These are phyloP conservation scores for Paxillus rubicundulus DNA, from an alignment of 768 basidiomycete genomes.

Conservation along the genomic window DNA sequence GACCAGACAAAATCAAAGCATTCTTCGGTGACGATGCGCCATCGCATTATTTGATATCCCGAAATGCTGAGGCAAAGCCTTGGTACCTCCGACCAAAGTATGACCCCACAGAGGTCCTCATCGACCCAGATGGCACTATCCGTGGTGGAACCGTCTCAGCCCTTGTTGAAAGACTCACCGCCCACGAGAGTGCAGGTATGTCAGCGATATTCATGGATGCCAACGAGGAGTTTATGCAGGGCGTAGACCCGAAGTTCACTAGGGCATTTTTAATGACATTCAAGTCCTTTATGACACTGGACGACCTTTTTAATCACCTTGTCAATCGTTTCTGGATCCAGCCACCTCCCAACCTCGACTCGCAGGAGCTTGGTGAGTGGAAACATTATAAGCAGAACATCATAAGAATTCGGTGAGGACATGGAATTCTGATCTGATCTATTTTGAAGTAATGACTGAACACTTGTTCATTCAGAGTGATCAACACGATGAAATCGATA, in stretches of 20 bases:
- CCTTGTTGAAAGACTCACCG: constrained; percentile 63
- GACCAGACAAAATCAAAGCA: constrained; percentile 44
- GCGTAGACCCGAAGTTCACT: constrained; percentile 51
- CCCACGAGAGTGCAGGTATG: constrained; percentile 60
- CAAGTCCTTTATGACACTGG: constrained; percentile 59
- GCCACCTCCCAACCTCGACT: constrained; percentile 46
- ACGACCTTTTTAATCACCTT: constrained; percentile 54
- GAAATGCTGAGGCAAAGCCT: constrained; percentile 45
- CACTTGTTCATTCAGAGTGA: constrained; percentile 40
- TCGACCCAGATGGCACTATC: constrained; percentile 61
- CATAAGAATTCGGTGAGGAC: constrained; percentile 54
- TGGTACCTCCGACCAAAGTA: constrained; percentile 62
- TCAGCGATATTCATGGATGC: not conserved
- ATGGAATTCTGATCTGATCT: not conserved
- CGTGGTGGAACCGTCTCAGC: constrained; percentile 60
- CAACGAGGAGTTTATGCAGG: constrained; percentile 2
- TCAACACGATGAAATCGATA: constrained; percentile 64
- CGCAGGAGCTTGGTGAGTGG: constrained; percentile 52
- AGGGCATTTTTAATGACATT: constrained; percentile 69
- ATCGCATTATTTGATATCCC: constrained; percentile 37
- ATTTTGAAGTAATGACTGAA: not conserved
- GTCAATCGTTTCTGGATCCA: constrained; percentile 54
- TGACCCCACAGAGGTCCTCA: constrained; percentile 53
- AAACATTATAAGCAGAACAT: constrained; percentile 54
- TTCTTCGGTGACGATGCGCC: constrained; percentile 55